Percentiles rank a stretch among this genome's conserved stretches.
Conservation (phyloP, 129 eudicot genomes). For the Glebionis coronaria region DNA sequence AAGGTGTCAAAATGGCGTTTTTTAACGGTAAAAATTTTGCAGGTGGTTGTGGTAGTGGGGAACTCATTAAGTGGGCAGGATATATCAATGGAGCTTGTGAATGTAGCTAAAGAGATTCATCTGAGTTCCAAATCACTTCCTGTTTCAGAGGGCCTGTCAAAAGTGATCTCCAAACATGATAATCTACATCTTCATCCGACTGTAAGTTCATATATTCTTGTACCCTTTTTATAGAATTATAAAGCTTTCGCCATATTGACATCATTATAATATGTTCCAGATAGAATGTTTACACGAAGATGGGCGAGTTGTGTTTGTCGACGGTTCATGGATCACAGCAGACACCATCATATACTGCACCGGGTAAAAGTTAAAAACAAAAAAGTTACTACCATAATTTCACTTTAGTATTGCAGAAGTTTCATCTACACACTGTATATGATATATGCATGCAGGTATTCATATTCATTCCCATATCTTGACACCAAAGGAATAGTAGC, state of each 20-base stretch:
- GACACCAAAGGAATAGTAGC: conserved; percentile 84
- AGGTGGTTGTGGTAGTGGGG: conserved; percentile 94
- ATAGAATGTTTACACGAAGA: conserved; percentile 70
- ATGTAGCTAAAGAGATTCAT: conserved; percentile 78
- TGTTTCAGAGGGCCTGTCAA: conserved; percentile 67
- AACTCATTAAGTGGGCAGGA: conserved; percentile 86
- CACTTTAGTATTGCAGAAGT: conserved; percentile 11
- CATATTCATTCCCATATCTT: conserved; percentile 92
- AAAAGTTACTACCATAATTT: background rate
- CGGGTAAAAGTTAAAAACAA: conserved; percentile 48
- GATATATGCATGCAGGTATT: conserved; percentile 62
- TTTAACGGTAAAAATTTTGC: too few relatives aligned
- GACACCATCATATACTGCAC: conserved; percentile 93
- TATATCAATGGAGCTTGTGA: conserved; percentile 79
- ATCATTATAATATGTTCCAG: conserved; percentile 31
- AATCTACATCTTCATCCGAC: conserved; percentile 67
- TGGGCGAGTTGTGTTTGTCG: conserved; percentile 64
- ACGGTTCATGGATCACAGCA: conserved; percentile 55
- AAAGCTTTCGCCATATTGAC: too few relatives aligned
- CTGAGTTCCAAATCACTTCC: conserved; percentile 55
- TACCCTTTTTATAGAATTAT: background rate
- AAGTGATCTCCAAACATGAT: conserved; percentile 63
- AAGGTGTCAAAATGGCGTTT: too few relatives aligned
- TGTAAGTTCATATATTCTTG: conserved; percentile 27
- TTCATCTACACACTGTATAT: conserved; percentile 1